A percentile compares a stretch with the other conserved stretches of the same genome.
phyloP scores from a whole-genome alignment of 371 early-diverging fungal genomes.

The Mortierella sp. region DNA sequence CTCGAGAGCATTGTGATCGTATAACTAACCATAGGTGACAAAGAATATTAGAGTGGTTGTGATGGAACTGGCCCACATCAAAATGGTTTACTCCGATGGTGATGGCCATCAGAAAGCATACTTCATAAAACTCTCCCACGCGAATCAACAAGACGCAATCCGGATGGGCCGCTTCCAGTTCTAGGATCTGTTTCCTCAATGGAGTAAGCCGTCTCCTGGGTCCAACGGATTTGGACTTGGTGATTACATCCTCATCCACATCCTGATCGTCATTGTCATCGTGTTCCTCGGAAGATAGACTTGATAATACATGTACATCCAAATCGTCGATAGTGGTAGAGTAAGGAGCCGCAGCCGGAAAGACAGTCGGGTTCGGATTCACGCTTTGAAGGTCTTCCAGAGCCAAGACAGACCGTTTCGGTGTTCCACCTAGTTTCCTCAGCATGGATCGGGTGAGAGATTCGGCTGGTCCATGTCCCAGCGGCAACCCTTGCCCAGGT shows the following conservation, averaged over 20 bases:
- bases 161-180: slow-evolving; percentile 75
- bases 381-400: slow-evolving; percentile 33
- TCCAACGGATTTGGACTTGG: neutral
- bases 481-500: too few species aligned
- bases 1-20: slow-evolving; percentile 79
- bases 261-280: neutral
- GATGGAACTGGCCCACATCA: too few species aligned
- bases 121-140: slow-evolving; percentile 96
- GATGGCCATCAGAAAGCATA: slow-evolving; percentile 30
- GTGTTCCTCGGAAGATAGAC: slow-evolving; percentile 10
- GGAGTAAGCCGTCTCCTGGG: slow-evolving; percentile 19
- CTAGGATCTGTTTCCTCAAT: slow-evolving; percentile 56
- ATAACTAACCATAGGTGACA: too few species aligned
- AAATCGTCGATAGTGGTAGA: neutral
- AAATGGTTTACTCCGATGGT: too few species aligned
- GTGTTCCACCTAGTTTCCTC: slow-evolving; percentile 1
- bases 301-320: neutral
- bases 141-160: slow-evolving; percentile 85
- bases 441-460: neutral
- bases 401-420: slow-evolving; percentile 22
- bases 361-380: slow-evolving; percentile 41
- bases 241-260: neutral
- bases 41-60: too few species aligned
- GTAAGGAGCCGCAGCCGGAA: neutral
- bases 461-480: neutral